Evolutionary conservation across 331 rosid species (phyloP), one percentile per base, ranked within the genome.

Genomic region (Phaseolus coccineus): DNA sequence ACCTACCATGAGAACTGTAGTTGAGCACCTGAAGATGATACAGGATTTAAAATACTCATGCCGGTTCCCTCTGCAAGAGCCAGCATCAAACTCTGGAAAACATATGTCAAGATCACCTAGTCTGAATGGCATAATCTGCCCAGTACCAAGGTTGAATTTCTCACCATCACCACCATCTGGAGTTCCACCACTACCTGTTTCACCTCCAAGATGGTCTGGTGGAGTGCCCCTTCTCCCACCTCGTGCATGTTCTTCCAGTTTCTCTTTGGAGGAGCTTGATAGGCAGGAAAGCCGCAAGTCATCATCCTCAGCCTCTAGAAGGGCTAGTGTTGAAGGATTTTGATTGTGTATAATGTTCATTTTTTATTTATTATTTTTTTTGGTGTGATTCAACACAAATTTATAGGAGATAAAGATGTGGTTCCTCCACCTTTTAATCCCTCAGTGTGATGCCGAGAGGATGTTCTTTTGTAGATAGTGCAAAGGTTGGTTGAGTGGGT

Each of bases 1-100:
- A 72, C 99, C 99, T 37, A 95, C 98, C 40, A 95, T 95, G 99
- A 91, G 99, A 87, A 87, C 84, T 12, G 94, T 93, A 11, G 97
- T 88, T n/a, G 88, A 95, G 79, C 85, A 87, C 76, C 94, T 95
- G 76, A 93, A 90, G 78, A 59, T 67, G 46, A 88, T 95, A 61
- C 99, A 93, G 81, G 97, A 95, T 77, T 37, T 93, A 80, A 95
- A 90, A 78, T 84, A 93, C 81, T 90, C 98, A 1, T 83, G 89
- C 53, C 86, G 97, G 79, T 95, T 95, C 79, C 98, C 99, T 0
- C 88, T 95, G 42, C 93, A 85, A 87, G 99, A 95, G 33, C 98
- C 98, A 14, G 88, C 89, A 19, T 42, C 91, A 12, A 25, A 83
- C 77, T 73, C 90, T 0, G 90, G 91, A 80, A 95, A 86, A 69